A percentile compares a stretch with the other conserved stretches of the same genome.
phyloP scores from a whole-genome alignment of 352 stramenopile genomes.

The Halophytophthora batemanensis region DNA sequence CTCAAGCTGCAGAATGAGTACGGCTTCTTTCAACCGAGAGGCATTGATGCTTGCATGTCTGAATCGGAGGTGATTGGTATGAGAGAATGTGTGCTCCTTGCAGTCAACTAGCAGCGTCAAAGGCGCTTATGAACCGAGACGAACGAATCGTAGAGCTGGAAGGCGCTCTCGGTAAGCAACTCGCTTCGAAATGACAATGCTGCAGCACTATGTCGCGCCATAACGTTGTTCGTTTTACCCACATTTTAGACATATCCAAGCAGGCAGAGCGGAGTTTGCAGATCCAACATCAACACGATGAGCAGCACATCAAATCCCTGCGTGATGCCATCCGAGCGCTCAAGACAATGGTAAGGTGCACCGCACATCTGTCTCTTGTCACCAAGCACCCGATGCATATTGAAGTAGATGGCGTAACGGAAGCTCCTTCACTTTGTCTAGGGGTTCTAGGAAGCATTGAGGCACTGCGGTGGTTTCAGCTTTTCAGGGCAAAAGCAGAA shows the following conservation, averaged over 20 bases:
- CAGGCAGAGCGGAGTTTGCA: background rate
- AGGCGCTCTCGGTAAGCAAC: background rate
- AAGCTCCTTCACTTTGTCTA: background rate
- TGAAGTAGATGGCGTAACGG: background rate
- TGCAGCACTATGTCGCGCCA: background rate
- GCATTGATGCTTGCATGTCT: no score
- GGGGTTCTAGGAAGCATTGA: no score
- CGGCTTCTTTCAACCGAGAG: background rate
- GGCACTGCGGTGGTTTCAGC: no score
- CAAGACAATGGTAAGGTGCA: conserved; percentile 4
- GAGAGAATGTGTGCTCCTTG: no score
- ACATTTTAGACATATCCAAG: background rate
- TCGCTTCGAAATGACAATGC: background rate
- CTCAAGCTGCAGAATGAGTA: conserved; percentile 16
- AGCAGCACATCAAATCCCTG: conserved; percentile 26
- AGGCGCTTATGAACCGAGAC: background rate
- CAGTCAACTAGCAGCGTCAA: background rate
- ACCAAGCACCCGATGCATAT: background rate
- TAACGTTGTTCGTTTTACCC: conserved; percentile 1
- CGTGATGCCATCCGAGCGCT: conserved; percentile 23
- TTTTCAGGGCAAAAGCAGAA: no score
- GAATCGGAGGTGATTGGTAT: no score
- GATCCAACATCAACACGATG: conserved; percentile 11
- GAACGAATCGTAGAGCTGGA: background rate
- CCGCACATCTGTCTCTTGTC: background rate